phyloP scores from a whole-genome alignment of 768 basidiomycete genomes.

The Gymnopilus dilepis region DNA sequence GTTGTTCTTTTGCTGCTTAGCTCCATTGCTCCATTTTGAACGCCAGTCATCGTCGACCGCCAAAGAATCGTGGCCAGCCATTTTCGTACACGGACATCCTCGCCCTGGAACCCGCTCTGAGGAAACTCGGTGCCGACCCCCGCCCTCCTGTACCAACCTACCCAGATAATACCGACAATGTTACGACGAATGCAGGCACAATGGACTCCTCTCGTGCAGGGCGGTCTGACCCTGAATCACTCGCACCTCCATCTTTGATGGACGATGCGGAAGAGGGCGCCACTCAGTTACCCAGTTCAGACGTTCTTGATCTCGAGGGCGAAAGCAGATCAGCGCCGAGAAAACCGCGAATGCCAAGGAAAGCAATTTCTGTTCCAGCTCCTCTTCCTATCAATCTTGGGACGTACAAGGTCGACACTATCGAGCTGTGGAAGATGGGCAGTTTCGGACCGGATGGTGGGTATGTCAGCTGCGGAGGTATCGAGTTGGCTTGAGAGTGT shows the following conservation, averaged over 20 bases:
- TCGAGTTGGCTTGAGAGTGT: slow-evolving; percentile 26
- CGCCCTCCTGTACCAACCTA: not conserved
- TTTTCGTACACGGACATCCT: slow-evolving; percentile 47
- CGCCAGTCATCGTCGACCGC: slow-evolving; percentile 47
- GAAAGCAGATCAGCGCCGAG: not conserved
- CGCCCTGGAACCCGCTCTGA: not conserved
- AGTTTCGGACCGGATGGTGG: slow-evolving; percentile 66
- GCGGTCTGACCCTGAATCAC: not conserved
- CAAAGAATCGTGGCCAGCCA: slow-evolving; percentile 29
- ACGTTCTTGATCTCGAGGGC: not conserved
- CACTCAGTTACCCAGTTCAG: not conserved
- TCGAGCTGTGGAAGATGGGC: slow-evolving; percentile 77
- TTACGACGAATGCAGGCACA: not conserved
- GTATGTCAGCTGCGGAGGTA: slow-evolving; percentile 56
- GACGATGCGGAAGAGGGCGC: not conserved
- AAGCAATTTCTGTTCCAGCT: slow-evolving; percentile 10
- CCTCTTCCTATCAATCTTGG: slow-evolving; percentile 54
- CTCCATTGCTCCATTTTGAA: slow-evolving; percentile 59
- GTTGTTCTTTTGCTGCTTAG: slow-evolving; percentile 26
- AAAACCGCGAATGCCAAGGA: not conserved
- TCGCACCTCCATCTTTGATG: not conserved
- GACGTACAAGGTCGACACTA: slow-evolving; percentile 53
- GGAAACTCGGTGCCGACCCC: not conserved
- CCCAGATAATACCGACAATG: not conserved
- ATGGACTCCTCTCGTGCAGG: not conserved